Percentiles rank a stretch among this genome's conserved stretches.
Evolutionary conservation across 2,329 filamentous ascomycete genomes (phyloP).

Genomic region (Capronia coronata): DNA sequence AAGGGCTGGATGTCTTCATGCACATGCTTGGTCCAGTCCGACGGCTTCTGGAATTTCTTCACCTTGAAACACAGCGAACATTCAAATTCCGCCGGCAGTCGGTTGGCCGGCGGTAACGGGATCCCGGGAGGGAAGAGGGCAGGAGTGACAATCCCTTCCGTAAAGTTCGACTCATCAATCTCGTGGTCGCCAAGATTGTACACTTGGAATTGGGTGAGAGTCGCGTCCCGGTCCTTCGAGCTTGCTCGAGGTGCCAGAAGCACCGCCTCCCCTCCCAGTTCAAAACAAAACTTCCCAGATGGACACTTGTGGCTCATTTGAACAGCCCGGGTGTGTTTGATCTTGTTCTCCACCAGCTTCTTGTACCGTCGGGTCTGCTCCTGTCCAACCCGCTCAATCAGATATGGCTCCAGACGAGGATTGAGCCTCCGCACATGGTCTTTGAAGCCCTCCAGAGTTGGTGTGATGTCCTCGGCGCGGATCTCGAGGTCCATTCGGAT

Average conservation of each 20-base stretch:
- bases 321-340: constrained; percentile 62
- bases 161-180: constrained; percentile 57
- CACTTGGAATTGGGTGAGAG: constrained; percentile 50
- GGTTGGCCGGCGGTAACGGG: constrained; percentile 68
- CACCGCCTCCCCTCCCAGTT: constrained; percentile 59
- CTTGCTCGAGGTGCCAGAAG: constrained; percentile 51
- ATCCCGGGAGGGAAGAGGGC: constrained; percentile 76
- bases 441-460: constrained; percentile 69
- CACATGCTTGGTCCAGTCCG: constrained; percentile 94
- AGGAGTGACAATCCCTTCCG: constrained; percentile 61
- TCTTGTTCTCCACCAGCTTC: constrained; percentile 60
- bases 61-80: constrained; percentile 79
- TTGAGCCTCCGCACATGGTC: constrained; percentile 67
- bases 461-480: constrained; percentile 60
- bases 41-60: constrained; percentile 83
- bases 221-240: constrained; percentile 53
- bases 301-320: constrained; percentile 50
- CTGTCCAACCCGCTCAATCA: constrained; percentile 74
- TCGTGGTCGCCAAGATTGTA: constrained; percentile 52
- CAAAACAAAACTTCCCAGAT: constrained; percentile 57
- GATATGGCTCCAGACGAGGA: constrained; percentile 58
- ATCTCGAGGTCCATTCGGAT: constrained; percentile 55
- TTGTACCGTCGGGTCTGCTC: constrained; percentile 78
- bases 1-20: constrained; percentile 92
- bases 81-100: constrained; percentile 80